A percentile compares a stretch with the other conserved stretches of the same genome.
phyloP scores from a whole-genome alignment of 768 basidiomycete species.

The Lactarius hatsudake region DNA sequence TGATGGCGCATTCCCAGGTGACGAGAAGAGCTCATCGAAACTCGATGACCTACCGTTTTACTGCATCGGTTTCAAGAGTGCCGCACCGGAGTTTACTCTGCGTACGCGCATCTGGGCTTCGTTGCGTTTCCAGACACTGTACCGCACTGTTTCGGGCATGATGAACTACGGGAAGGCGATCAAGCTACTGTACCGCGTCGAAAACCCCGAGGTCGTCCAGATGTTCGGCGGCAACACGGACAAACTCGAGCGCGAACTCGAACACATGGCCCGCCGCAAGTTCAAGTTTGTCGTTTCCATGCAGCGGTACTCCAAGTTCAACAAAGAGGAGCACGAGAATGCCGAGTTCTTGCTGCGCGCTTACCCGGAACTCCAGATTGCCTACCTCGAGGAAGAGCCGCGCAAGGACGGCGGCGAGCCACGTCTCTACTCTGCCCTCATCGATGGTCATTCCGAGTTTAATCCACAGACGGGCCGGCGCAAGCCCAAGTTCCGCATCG shows the following conservation, averaged over 20 bases:
- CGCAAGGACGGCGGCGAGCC: slow-evolving; percentile 95
- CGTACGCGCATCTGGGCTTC: slow-evolving; percentile 99
- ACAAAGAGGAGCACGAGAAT: slow-evolving; percentile 99
- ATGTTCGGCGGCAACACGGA: slow-evolving; percentile 97
- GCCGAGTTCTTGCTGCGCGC: slow-evolving; percentile 96
- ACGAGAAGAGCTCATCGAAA: slow-evolving; percentile 82
- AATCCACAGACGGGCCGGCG: slow-evolving; percentile 83
- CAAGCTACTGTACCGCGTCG: slow-evolving; percentile 98
- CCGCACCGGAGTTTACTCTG: slow-evolving; percentile 96
- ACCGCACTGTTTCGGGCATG: slow-evolving; percentile 98
- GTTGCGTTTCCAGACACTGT: slow-evolving; percentile 95
- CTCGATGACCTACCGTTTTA: slow-evolving; percentile 95
- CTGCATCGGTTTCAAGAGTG: slow-evolving; percentile 98
- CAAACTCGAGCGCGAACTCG: slow-evolving; percentile 91
- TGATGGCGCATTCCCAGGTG: slow-evolving; percentile 69
- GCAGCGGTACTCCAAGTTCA: slow-evolving; percentile 99
- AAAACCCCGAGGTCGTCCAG: slow-evolving; percentile 99
- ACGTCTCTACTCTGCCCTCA: slow-evolving; percentile 91
- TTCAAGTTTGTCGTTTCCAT: slow-evolving; percentile 99
- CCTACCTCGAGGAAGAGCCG: slow-evolving; percentile 96
- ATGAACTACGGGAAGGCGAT: slow-evolving; percentile 99
- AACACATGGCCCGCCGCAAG: slow-evolving; percentile 96
- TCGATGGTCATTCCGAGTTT: slow-evolving; percentile 98
- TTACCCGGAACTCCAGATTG: slow-evolving; percentile 98
- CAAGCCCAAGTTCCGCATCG: slow-evolving; percentile 96